phyloP scores from a whole-genome alignment of 495 filamentous ascomycete genomes.

The Eremomyces bilateralis region DNA sequence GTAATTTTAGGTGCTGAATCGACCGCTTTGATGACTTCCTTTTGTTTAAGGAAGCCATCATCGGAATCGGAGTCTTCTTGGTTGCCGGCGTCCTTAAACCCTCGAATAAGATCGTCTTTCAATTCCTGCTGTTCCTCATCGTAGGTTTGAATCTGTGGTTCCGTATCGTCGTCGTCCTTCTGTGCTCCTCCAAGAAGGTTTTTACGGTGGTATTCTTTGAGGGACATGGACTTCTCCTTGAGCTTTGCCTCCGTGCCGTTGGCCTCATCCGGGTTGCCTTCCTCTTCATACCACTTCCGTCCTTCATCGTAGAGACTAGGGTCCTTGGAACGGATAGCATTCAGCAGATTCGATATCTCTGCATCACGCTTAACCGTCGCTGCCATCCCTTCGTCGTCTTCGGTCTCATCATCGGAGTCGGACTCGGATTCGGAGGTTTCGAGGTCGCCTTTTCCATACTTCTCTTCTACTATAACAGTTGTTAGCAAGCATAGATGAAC shows the following conservation, averaged over 20 bases:
- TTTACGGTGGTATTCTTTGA: constrained; percentile 76
- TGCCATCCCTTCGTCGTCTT: constrained; percentile 76
- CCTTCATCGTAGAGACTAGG: constrained; percentile 70
- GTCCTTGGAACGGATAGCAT: constrained; percentile 74
- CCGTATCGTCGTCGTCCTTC: constrained; percentile 35
- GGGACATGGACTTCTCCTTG: constrained; percentile 64
- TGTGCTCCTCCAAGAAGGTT: constrained; percentile 47
- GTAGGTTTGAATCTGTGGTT: constrained; percentile 44
- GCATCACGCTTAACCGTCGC: constrained; percentile 62
- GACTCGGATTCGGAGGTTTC: constrained; percentile 21
- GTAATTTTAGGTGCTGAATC: constrained; percentile 18
- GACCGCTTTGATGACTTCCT: constrained; percentile 8
- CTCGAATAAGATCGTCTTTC: constrained; percentile 49
- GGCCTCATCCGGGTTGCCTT: constrained; percentile 31
- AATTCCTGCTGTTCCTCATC: constrained; percentile 67
- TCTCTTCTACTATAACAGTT: constrained; percentile 49
- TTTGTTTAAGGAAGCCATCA: constrained; percentile 40
- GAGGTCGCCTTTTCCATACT: constrained; percentile 35
- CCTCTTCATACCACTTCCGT: constrained; percentile 48
- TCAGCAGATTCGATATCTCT: constrained; percentile 65
- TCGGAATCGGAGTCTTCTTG: constrained; percentile 40
- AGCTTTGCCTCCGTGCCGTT: constrained; percentile 21
- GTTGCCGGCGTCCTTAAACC: constrained; percentile 49
- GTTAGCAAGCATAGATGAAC: constrained; percentile 2
- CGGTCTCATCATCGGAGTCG: constrained; percentile 38